Conservation (phyloP, 768 basidiomycete genomes). For the Macrolepiota albuminosa region DNA sequence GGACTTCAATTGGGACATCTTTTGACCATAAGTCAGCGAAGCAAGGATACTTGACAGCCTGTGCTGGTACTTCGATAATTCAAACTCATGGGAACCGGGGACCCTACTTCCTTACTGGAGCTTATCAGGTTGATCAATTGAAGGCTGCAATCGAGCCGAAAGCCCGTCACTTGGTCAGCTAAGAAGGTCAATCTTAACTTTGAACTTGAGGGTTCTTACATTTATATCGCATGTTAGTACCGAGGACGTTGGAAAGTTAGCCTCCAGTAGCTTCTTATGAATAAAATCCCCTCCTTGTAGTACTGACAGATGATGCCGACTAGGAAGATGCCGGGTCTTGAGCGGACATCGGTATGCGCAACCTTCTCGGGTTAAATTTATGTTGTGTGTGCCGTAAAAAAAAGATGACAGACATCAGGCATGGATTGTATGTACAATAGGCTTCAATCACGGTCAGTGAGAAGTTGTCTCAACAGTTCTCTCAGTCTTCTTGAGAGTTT, state of each 20-base stretch:
- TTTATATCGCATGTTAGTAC: conserved; percentile 2
- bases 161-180: not conserved
- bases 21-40: not conserved
- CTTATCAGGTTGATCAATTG: not conserved
- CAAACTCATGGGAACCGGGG: not conserved
- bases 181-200: conserved; percentile 2
- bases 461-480: not conserved
- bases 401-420: not conserved
- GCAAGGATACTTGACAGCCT: not conserved
- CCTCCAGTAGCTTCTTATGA: not conserved
- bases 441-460: not conserved
- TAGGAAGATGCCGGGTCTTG: not conserved
- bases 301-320: not conserved
- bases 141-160: not conserved
- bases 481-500: not conserved
- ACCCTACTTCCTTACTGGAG: not conserved
- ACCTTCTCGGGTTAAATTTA: not conserved
- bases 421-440: not conserved
- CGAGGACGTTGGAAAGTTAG: not conserved
- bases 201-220: not conserved
- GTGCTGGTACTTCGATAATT: not conserved
- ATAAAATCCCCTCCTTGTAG: not conserved
- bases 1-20: not conserved
- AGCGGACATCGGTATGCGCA: not conserved
- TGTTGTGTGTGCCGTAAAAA: not conserved